A percentile compares a stretch with the other conserved stretches of the same genome.
These are phyloP conservation scores for Globisporangium okanoganense DNA, from an alignment of 352 stramenopile species.

Conservation along the genomic window DNA sequence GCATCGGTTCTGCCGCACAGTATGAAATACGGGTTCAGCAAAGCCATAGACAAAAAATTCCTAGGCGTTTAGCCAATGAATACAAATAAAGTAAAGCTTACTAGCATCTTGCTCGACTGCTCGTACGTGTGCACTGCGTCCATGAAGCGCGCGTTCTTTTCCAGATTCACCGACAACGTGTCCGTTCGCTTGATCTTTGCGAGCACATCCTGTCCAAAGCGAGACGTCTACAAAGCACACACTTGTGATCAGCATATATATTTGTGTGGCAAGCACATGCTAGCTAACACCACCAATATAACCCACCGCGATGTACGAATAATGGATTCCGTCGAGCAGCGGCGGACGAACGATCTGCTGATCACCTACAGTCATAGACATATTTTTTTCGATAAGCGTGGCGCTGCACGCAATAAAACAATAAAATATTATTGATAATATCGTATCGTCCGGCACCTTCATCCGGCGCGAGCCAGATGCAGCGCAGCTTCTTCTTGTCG, in stretches of 20 bases:
- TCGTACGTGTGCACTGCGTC: slow-evolving; percentile 72
- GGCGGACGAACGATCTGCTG: slow-evolving; percentile 56
- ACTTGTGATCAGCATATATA: neutral
- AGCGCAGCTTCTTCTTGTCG: slow-evolving; percentile 64
- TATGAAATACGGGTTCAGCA: neutral
- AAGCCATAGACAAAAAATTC: neutral
- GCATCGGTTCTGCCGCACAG: slow-evolving; percentile 35
- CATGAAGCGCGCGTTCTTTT: slow-evolving; percentile 56
- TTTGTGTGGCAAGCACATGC: neutral
- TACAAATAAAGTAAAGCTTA: slow-evolving; percentile 15
- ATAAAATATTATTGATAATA: neutral
- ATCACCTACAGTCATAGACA: too few species aligned
- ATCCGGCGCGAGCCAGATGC: slow-evolving; percentile 63
- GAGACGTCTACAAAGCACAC: slow-evolving; percentile 32
- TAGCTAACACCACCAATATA: neutral
- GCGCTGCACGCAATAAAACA: too few species aligned
- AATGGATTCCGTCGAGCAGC: slow-evolving; percentile 53
- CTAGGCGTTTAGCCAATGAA: too few species aligned
- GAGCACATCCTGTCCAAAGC: slow-evolving; percentile 52
- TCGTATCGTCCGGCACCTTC: slow-evolving; percentile 33
- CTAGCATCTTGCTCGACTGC: slow-evolving; percentile 67
- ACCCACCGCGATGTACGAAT: slow-evolving; percentile 48
- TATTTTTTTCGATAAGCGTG: too few species aligned
- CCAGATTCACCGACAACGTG: slow-evolving; percentile 52
- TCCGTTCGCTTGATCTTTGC: slow-evolving; percentile 62